Base-by-base conservation (phyloP, 108 stramenopile species). In the Phaeodactylum tricornutum region DNA sequence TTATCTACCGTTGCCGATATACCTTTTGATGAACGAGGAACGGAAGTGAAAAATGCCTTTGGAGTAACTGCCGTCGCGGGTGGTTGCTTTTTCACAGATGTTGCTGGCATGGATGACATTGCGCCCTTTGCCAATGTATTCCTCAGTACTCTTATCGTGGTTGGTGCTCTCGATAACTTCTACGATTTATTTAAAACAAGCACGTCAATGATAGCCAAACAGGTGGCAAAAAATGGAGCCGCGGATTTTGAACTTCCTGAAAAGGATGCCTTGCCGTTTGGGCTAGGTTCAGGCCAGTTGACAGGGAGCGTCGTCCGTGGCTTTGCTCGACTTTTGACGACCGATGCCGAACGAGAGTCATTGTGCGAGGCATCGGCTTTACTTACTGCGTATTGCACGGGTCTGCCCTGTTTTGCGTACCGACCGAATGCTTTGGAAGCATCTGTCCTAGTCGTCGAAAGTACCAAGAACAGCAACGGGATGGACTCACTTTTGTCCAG, bases 321-420 rank as follows among this genome's bases (percentile, higher is more conserved):
- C 2, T 62, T 97, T 33, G 81, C 64, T 47, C 65, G 96, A 22
- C 61, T 97, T 4, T 56, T 90, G 16, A 59, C 61, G 4, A 78
- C 79, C 15, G 93, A 96, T 59, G 81, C 87, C n/a, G 92, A 93
- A 61, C 72, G 96, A 42, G 94, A 97, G 42, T 84, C 92, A 31
- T 72, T 86, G 47, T 85, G 79, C 49, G 94, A 97, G 61, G 96
- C 94, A 1, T 86, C 90, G 11, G 84, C 91, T 4, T 78, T 97
- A 16, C 77, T 86, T 53, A 67, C 55, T 6, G 96, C 85, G 5
- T 97, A 97, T 52, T 51, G 57, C 14, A 70, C 93, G 14, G 96
- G 96, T 26, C 50, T 95, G 47, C 94, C 96, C n/a, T 85, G 85
- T 42, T 97, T 94, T 78, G 83, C 89, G 35, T 97, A 93, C 46